Conservation (phyloP, 352 stramenopile genomes). For the Blastocystis sp. region DNA sequence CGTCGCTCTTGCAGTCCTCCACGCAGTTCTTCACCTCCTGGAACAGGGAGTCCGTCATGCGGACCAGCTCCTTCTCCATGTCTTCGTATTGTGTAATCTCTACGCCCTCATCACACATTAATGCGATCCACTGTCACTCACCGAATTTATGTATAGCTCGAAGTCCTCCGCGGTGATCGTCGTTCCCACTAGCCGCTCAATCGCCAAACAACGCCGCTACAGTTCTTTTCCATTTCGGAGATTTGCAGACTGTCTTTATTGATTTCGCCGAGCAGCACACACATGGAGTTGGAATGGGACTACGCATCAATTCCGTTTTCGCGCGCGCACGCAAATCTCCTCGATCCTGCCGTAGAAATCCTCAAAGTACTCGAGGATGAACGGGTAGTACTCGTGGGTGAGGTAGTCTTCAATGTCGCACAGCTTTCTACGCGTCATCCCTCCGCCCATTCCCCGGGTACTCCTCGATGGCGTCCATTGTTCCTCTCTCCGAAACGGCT, state of each 20-base stretch:
- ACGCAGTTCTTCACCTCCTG: slow-evolving; percentile 11
- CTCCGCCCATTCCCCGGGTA: neutral
- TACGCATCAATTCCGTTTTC: neutral
- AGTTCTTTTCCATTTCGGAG: slow-evolving; percentile 17
- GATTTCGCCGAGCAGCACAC: slow-evolving; percentile 32
- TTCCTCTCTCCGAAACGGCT: neutral
- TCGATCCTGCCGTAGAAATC: slow-evolving; percentile 55
- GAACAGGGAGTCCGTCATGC: neutral
- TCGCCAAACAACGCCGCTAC: neutral
- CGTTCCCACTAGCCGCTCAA: slow-evolving; percentile 15
- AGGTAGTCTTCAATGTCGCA: slow-evolving; percentile 41
- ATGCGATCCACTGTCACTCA: slow-evolving; percentile 18
- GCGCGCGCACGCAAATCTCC: slow-evolving; percentile 22
- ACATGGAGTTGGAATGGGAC: slow-evolving; percentile 50
- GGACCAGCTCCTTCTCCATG: slow-evolving; percentile 16
- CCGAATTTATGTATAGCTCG: neutral
- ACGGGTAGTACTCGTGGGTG: slow-evolving; percentile 34
- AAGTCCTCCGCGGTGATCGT: slow-evolving; percentile 14
- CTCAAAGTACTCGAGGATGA: slow-evolving; percentile 53
- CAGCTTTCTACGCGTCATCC: slow-evolving; percentile 17
- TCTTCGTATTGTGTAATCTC: slow-evolving; percentile 52
- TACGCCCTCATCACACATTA: neutral
- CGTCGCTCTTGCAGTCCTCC: slow-evolving; percentile 44
- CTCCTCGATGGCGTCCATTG: slow-evolving; percentile 45
- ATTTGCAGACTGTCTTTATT: slow-evolving; percentile 30